Base-by-base conservation (phyloP, 331 rosid genomes). In the Stylosanthes scabra region DNA sequence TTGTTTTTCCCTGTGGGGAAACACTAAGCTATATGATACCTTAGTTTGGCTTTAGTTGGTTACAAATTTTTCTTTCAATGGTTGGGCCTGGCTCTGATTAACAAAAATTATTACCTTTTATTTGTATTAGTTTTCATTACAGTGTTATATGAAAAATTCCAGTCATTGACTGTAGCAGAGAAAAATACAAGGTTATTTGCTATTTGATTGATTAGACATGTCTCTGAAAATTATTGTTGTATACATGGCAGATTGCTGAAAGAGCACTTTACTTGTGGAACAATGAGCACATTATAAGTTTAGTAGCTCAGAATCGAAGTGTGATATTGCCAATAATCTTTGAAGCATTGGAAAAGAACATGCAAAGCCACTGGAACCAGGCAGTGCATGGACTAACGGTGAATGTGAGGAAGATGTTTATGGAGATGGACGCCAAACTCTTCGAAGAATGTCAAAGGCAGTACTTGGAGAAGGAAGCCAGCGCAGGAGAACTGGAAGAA, bases 191-290 rank as follows among this genome's bases (percentile, higher is more conserved):
- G 15, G 41, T 73, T 44, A 7, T 52, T 55, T 62, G 51, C 45
- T 55, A 63, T 51, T 59, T 50, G 66, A 59, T 4, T 34, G 51
- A 49, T 83, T 34, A 34, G 39, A 34, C 39, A 34, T 34, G n/a
- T 25, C 4, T 61, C 69, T 55, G 64, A 60, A 49, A 39, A 66
- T 49, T 78, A 58, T 74, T 68, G 62, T 74, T 68, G 3, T 51
- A 59, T 75, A 37, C 52, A 11, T 74, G 13, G 49, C 91, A 91
- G 96, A 93, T 91, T 74, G 96, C 96, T 8, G 91, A 87, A 81
- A 74, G 84, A 73, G 88, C 97, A 71, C 88, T 91, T 39, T 80
- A 67, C 82, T 71, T 89, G 74, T 91, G 95, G 95, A 87, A 86
- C 74, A 91, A 88, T 11, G 96, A 87, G 65, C 90, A 84, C 73